phyloP scores from a whole-genome alignment of 495 filamentous ascomycete genomes.

The Parathielavia appendiculata region DNA sequence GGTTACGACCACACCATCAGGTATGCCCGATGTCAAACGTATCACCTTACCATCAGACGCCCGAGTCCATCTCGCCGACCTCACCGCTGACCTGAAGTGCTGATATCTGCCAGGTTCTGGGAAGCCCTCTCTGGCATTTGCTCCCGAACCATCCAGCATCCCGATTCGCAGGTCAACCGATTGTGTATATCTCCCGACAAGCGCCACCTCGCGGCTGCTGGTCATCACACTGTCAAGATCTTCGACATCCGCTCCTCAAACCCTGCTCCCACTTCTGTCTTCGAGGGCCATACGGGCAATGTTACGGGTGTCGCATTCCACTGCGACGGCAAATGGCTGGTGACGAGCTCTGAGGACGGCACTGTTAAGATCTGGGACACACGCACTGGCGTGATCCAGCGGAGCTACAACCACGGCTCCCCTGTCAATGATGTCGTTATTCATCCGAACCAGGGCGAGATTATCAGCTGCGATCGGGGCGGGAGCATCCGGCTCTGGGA shows the following conservation, averaged over 20 bases:
- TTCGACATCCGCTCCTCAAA: constrained; percentile 98
- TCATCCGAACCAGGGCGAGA: constrained; percentile 95
- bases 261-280: constrained; percentile 82
- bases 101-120: constrained; percentile 67
- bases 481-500: constrained; percentile 97
- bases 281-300: constrained; percentile 93
- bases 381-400: constrained; percentile 75
- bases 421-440: constrained; percentile 96
- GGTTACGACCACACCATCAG: constrained; percentile 99
- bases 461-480: constrained; percentile 89
- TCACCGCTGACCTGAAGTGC: constrained; percentile 5
- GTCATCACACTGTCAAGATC: constrained; percentile 90
- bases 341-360: constrained; percentile 95
- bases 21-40: constrained; percentile 43
- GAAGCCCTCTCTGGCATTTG: constrained; percentile 96
- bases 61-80: too few species aligned
- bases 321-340: constrained; percentile 99
- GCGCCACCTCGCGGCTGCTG: constrained; percentile 88
- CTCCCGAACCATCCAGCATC: constrained; percentile 94
- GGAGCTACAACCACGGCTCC: constrained; percentile 82
- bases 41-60: background rate
- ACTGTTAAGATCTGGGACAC: constrained; percentile 99
- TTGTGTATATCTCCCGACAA: constrained; percentile 98
- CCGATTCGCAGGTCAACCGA: constrained; percentile 96
- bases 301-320: constrained; percentile 96